phyloP scores from a whole-genome alignment of 2,329 filamentous ascomycete species.

The Zymoseptoria tritici region DNA sequence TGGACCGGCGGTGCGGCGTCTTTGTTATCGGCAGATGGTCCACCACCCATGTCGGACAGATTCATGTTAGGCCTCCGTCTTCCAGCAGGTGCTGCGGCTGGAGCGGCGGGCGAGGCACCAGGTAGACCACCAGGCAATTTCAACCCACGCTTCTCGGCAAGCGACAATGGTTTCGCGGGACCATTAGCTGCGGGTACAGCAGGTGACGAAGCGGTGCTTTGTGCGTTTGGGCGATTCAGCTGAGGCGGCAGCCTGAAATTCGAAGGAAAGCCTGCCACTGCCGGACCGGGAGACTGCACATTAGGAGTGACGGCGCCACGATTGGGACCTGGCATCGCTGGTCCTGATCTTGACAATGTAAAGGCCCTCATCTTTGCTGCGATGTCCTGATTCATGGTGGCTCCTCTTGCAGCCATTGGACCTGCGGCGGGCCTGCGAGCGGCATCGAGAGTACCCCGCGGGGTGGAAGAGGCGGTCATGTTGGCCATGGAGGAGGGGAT shows the following conservation, averaged over 20 bases:
- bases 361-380: slow-evolving; percentile 64
- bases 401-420: slow-evolving; percentile 39
- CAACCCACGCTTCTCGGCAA: slow-evolving; percentile 61
- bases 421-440: slow-evolving; percentile 48
- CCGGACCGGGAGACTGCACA: slow-evolving; percentile 13
- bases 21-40: slow-evolving; percentile 23
- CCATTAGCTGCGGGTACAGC: slow-evolving; percentile 40
- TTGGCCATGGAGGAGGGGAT: slow-evolving; percentile 38
- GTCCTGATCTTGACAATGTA: slow-evolving; percentile 56
- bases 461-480: slow-evolving; percentile 79
- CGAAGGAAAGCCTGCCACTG: slow-evolving; percentile 35
- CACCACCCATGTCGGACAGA: slow-evolving; percentile 37
- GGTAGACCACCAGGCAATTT: slow-evolving; percentile 52
- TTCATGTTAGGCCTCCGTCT: slow-evolving; percentile 38
- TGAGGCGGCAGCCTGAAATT: slow-evolving; percentile 38
- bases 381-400: slow-evolving; percentile 47
- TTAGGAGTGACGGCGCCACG: slow-evolving; percentile 13
- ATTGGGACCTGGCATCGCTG: slow-evolving; percentile 26
- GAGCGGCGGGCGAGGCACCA: slow-evolving; percentile 37
- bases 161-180: slow-evolving; percentile 40
- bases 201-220: slow-evolving; percentile 43
- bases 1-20: slow-evolving; percentile 22
- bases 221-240: slow-evolving; percentile 31
- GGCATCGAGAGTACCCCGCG: slow-evolving; percentile 67
- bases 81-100: slow-evolving; percentile 25